A percentile compares a stretch with the other conserved stretches of the same genome.
Evolutionary conservation across 2,329 filamentous ascomycete genomes (phyloP).

Genomic region (Ascochyta pisi): DNA sequence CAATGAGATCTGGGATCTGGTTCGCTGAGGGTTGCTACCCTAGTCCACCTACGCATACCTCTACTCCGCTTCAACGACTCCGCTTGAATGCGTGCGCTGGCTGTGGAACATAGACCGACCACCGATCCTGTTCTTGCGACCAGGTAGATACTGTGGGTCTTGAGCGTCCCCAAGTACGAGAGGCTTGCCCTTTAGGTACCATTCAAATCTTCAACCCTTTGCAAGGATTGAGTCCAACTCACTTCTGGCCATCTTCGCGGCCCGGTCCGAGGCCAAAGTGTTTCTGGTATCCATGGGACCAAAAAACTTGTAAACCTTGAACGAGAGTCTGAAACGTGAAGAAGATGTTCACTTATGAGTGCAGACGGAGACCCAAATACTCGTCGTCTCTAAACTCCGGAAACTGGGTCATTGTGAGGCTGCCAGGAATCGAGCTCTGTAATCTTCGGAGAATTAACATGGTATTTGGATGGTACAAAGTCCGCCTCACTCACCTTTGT

Average conservation of each 20-base stretch:
- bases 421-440: background rate
- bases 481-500: constrained; percentile 2
- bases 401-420: background rate
- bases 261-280: background rate
- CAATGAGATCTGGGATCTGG: background rate
- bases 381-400: background rate
- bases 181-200: background rate
- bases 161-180: background rate
- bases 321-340: background rate
- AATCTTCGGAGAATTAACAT: background rate
- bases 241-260: background rate
- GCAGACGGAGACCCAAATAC: background rate
- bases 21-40: background rate
- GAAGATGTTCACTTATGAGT: background rate
- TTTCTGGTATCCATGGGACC: background rate
- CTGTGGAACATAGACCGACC: background rate
- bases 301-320: background rate
- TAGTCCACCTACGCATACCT: background rate
- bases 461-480: background rate
- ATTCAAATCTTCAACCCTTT: background rate
- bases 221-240: background rate
- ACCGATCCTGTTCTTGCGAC: background rate
- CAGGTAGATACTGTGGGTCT: background rate
- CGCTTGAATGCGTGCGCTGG: background rate
- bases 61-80: background rate